phyloP scores from a whole-genome alignment of 352 stramenopile species.

The Globisporangium heterothallicum region DNA sequence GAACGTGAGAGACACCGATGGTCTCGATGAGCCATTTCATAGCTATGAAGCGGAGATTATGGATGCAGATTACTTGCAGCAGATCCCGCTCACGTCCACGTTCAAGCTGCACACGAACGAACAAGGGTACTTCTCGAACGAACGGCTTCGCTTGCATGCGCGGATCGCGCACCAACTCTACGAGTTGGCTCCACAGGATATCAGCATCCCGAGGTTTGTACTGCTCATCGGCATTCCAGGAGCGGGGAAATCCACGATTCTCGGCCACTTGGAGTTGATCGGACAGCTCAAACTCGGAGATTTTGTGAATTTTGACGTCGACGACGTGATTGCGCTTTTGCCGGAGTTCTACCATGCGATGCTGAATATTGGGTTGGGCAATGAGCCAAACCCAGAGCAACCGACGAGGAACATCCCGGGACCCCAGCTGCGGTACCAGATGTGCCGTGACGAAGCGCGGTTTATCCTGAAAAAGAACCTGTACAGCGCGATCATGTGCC shows the following conservation, averaged over 20 bases:
- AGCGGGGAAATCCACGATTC: constrained; percentile 68
- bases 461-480: constrained; percentile 84
- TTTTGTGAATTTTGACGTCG: constrained; percentile 81
- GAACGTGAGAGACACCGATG: background rate
- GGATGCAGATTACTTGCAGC: constrained; percentile 31
- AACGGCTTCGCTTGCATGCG: constrained; percentile 57
- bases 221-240: constrained; percentile 65
- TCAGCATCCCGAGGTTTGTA: constrained; percentile 57
- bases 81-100: constrained; percentile 35
- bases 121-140: constrained; percentile 51
- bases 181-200: constrained; percentile 42
- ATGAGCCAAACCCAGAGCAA: constrained; percentile 27
- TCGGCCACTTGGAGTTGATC: constrained; percentile 68
- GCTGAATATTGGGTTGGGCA: constrained; percentile 76
- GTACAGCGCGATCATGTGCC: constrained; percentile 66
- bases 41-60: constrained; percentile 37
- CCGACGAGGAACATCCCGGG: constrained; percentile 20
- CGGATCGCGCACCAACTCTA: constrained; percentile 76
- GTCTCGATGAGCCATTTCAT: constrained; percentile 4
- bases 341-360: constrained; percentile 80
- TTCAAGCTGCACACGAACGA: constrained; percentile 60
- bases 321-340: constrained; percentile 73
- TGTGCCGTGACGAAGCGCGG: constrained; percentile 72
- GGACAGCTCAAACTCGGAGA: constrained; percentile 63
- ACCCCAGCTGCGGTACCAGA: constrained; percentile 67